Conservation (phyloP, 192 early-diverging fungal species). For the Backusella liffmaniae region DNA sequence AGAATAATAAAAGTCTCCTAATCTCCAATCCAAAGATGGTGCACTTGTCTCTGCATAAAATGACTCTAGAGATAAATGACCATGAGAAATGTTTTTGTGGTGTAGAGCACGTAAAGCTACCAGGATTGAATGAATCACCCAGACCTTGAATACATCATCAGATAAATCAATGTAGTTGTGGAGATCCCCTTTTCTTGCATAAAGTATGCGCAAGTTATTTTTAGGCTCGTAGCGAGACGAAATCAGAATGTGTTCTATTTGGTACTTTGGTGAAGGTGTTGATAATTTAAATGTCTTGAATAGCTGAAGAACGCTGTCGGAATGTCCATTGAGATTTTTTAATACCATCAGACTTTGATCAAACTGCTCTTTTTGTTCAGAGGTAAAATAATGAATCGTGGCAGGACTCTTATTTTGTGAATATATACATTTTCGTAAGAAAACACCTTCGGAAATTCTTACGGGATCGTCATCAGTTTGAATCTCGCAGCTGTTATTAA, state of each 20-base stretch:
- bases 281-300: not conserved
- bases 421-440: not conserved
- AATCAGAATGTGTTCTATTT: not conserved
- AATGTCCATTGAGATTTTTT: not conserved
- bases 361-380: not conserved
- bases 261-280: not conserved
- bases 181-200: not conserved
- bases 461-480: not conserved
- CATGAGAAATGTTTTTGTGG: not conserved
- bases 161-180: not conserved
- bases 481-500: not conserved
- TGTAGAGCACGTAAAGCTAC: not conserved
- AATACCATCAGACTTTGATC: not conserved
- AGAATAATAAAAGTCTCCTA: conserved; percentile 1
- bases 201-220: not conserved
- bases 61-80: not conserved
- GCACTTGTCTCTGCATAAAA: not conserved
- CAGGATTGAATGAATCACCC: not conserved
- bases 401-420: not conserved
- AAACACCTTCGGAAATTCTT: not conserved
- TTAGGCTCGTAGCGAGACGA: not conserved
- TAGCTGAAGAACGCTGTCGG: not conserved
- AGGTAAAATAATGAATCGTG: not conserved
- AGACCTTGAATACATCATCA: not conserved
- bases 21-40: not conserved